phyloP scores from a whole-genome alignment of 192 early-diverging fungal genomes.

The Rhizophlyctis rosea region DNA sequence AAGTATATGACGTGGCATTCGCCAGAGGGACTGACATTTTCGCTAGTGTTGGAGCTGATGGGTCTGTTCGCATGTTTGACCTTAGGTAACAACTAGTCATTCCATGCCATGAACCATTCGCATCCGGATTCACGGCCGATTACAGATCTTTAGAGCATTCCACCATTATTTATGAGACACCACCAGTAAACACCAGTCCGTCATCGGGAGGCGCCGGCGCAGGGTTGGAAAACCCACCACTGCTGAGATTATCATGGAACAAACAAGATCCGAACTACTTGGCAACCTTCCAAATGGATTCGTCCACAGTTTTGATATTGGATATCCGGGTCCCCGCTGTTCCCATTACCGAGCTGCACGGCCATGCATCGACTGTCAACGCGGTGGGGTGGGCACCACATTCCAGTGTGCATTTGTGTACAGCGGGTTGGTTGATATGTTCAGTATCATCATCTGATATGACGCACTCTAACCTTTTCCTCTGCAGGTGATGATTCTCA shows the following conservation, averaged over 20 bases:
- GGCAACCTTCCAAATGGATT: slow-evolving; percentile 87
- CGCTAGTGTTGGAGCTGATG: slow-evolving; percentile 97
- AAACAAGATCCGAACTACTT: slow-evolving; percentile 86
- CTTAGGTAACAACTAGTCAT: slow-evolving; percentile 51
- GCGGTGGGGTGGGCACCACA: slow-evolving; percentile 87
- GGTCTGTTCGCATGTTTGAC: slow-evolving; percentile 96
- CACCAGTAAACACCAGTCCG: slow-evolving; percentile 25
- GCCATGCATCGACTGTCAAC: slow-evolving; percentile 76
- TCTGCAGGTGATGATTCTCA: slow-evolving; percentile 78
- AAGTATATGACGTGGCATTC: slow-evolving; percentile 99
- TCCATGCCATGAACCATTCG: too few species aligned
- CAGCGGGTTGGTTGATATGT: slow-evolving; percentile 59
- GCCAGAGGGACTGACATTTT: slow-evolving; percentile 83
- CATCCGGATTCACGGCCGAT: slow-evolving; percentile 1
- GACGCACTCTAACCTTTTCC: slow-evolving; percentile 1
- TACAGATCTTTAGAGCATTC: slow-evolving; percentile 88
- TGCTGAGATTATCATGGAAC: slow-evolving; percentile 88
- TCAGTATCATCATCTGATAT: background rate
- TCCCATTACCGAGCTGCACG: slow-evolving; percentile 76
- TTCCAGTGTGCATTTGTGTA: slow-evolving; percentile 73
- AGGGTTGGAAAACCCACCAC: slow-evolving; percentile 40
- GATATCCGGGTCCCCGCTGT: slow-evolving; percentile 89
- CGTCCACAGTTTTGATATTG: slow-evolving; percentile 75
- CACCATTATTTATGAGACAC: slow-evolving; percentile 95
- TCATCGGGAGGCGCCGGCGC: slow-evolving; percentile 31